Evolutionary conservation across 176 grass and related monocot genomes (phyloP).

Genomic region (Cenchrus americanus): DNA sequence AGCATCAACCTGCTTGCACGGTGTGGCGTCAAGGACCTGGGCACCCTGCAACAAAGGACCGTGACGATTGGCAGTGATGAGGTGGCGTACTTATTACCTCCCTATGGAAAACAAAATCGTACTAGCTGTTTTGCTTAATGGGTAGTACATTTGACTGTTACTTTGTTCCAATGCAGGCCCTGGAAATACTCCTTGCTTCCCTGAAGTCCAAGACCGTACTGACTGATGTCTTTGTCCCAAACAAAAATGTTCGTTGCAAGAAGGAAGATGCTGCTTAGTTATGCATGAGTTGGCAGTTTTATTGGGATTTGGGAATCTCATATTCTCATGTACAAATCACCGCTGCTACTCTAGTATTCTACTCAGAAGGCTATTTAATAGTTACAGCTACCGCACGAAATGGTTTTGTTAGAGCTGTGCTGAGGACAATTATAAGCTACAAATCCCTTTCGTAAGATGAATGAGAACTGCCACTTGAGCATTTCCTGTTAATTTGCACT

Average conservation of each 20-base stretch:
- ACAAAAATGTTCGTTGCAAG: conserved; percentile 22
- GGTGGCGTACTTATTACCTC: background rate
- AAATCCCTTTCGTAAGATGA: background rate
- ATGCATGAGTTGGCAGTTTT: background rate
- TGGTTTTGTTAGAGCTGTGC: no score
- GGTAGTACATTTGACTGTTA: no score
- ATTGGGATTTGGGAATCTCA: background rate
- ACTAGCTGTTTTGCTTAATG: background rate
- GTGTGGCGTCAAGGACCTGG: conserved; percentile 32
- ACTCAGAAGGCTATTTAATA: background rate
- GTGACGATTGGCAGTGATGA: conserved; percentile 45
- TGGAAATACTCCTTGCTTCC: conserved; percentile 39
- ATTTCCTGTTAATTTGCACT: background rate
- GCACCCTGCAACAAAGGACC: background rate
- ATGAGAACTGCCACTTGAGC: background rate
- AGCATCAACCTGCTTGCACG: conserved; percentile 18
- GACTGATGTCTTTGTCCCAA: conserved; percentile 30
- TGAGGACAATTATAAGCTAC: background rate
- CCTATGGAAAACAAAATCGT: background rate
- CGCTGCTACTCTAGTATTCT: background rate
- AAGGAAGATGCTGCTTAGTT: background rate
- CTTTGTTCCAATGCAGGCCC: conserved; percentile 10
- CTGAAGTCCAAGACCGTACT: conserved; percentile 34
- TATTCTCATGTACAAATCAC: background rate
- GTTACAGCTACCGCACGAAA: background rate